Evolutionary conservation across 192 early-diverging fungal species (phyloP).

Genomic region (Entomortierella parvispora): DNA sequence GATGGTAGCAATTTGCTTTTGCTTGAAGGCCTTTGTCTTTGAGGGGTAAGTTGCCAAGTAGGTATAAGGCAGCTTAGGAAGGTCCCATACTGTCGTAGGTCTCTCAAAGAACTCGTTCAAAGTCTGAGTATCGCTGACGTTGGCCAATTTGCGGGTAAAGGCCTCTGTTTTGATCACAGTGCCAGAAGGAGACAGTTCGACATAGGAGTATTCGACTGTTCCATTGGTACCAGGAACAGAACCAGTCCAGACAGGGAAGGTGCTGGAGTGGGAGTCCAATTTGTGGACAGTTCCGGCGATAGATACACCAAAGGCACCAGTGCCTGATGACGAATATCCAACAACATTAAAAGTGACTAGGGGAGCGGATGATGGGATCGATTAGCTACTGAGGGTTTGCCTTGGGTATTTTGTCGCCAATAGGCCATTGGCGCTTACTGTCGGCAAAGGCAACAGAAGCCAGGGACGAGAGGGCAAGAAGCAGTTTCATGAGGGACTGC

Average conservation of each 20-base stretch:
- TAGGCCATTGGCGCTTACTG: no score
- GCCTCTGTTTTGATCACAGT: constrained; percentile 15
- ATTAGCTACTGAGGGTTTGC: no score
- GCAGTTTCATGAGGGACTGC: constrained; percentile 24
- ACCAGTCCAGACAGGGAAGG: constrained; percentile 26
- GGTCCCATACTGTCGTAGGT: constrained; percentile 44
- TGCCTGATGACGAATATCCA: background rate
- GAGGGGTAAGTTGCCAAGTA: constrained; percentile 54
- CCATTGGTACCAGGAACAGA: constrained; percentile 7
- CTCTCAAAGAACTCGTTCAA: constrained; percentile 62
- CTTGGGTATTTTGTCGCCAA: no score
- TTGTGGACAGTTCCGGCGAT: constrained; percentile 13
- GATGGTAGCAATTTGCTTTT: constrained; percentile 59
- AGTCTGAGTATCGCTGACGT: constrained; percentile 12
- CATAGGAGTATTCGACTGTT: constrained; percentile 25
- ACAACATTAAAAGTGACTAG: constrained; percentile 38
- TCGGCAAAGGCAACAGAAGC: constrained; percentile 34
- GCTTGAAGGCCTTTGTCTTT: constrained; percentile 51
- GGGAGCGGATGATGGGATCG: background rate
- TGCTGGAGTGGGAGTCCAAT: constrained; percentile 2
- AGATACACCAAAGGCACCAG: constrained; percentile 14
- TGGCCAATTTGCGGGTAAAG: constrained; percentile 18
- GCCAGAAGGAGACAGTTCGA: constrained; percentile 10
- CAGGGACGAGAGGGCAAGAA: constrained; percentile 26
- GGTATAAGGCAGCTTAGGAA: constrained; percentile 57